Percentiles rank a stretch among this genome's conserved stretches.
Evolutionary conservation across 2,329 filamentous ascomycete species (phyloP).

Genomic region (Scytalidium sp.): DNA sequence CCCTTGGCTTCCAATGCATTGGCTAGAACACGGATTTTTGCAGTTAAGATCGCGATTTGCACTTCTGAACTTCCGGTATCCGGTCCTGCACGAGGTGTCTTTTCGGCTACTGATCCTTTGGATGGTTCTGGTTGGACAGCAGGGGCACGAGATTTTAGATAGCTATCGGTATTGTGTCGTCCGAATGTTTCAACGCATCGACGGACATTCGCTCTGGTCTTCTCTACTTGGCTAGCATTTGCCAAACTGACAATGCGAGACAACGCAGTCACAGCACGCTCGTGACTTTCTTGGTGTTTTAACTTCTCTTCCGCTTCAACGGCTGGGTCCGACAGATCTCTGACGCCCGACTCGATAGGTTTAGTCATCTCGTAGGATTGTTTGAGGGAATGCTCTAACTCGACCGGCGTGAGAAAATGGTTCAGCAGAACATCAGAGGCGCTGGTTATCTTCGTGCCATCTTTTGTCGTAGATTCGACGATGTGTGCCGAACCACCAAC

Average conservation of each 20-base stretch:
- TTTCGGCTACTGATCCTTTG: constrained; percentile 25
- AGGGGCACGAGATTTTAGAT: constrained; percentile 47
- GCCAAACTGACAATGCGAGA: constrained; percentile 73
- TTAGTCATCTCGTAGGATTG: constrained; percentile 67
- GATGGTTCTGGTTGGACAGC: constrained; percentile 8
- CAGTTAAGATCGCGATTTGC: constrained; percentile 92
- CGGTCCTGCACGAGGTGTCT: constrained; percentile 70
- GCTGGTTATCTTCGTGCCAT: constrained; percentile 36
- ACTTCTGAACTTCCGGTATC: constrained; percentile 96
- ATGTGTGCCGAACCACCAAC: constrained; percentile 32
- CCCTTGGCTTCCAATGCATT: constrained; percentile 64
- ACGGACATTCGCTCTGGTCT: constrained; percentile 76
- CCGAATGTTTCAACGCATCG: constrained; percentile 87
- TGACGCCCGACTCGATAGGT: constrained; percentile 40
- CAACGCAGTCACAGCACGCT: constrained; percentile 71
- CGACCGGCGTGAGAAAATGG: constrained; percentile 66
- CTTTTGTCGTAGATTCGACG: constrained; percentile 25
- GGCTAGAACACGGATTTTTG: constrained; percentile 83
- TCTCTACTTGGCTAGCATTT: constrained; percentile 76
- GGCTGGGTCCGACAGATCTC: constrained; percentile 38
- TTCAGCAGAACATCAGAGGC: constrained; percentile 63
- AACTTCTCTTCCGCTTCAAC: constrained; percentile 29
- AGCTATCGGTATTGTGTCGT: constrained; percentile 79
- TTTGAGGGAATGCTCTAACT: constrained; percentile 64
- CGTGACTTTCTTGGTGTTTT: constrained; percentile 54